Evolutionary conservation across 2,329 filamentous ascomycete genomes (phyloP), one percentile per base, ranked within the genome.

Genomic region (Penicillium brevicompactum): DNA sequence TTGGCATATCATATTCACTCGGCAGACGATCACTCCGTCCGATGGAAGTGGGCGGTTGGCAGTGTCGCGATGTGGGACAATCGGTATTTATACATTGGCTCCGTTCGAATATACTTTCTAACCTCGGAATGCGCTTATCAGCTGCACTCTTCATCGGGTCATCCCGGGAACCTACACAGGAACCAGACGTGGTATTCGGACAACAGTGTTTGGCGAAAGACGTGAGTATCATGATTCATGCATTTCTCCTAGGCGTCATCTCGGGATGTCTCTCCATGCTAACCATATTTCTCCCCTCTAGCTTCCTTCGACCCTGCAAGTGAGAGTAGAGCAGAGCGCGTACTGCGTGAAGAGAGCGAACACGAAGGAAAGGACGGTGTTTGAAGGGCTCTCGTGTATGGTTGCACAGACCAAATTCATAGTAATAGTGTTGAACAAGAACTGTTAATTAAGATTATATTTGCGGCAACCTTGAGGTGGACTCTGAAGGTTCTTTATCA

Each of bases 61-160:
- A 77, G 75, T 30, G 76, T 81, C 5, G 79, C 80, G 1, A 77
- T 82, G 66, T 82, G 80, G 79, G 80, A 82, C 51, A 82, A 82
- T 57, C 63, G 76, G 68, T 73, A 47, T 16, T 5, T 46, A 40
- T 27, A 27, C 24, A 27, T 27, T 27, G 24, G 7, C 24, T 7
- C 24, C 7, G 24, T 27, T 27, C 3, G 1, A 2, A 16, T 22
- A 13, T 3, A 10, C 49, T 51, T 3, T 27, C 24, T 27, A 27
- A 27, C 24, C 24, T 27, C 2, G 24, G 24, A 27, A 51, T 11
- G 1, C 8, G 9, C 16, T n/a, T 1, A 27, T 24, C 14, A 57
- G 55, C 4, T 57, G 55, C 27, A 57, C 55, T 3, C 43, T 57
- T 27, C 55, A 54, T 41, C 55, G 55, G 18, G 55, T 57, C 22